Evolutionary conservation across 2,329 filamentous ascomycete genomes (phyloP), one percentile per base, ranked within the genome.

Genomic region (Plenodomus tracheiphilus): DNA sequence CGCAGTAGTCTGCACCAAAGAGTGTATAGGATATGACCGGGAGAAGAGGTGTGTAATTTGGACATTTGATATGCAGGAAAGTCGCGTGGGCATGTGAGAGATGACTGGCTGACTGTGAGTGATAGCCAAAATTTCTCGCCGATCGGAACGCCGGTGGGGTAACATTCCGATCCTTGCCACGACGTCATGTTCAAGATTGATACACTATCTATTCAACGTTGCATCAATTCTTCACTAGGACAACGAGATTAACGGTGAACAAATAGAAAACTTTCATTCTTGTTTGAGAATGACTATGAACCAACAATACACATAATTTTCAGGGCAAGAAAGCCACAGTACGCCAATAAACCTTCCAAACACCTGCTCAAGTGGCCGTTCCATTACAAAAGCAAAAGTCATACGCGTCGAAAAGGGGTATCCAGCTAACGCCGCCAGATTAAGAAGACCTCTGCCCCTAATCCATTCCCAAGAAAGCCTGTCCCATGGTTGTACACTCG

Each of bases 41-140:
- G 39, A 34, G 38, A 51, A 54, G 17, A 53, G 20, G 15, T 46
- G 48, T 53, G 56, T 58, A 48, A 53, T 34, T 48, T 54, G 63
- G 56, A 70, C 68, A 71, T 71, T 70, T 70, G 67, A 61, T 57
- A 66, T 43, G 58, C 59, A 62, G 52, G 64, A 52, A 50, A 39
- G 47, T 48, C 52, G 62, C 58, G 55, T 66, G 60, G 45, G 61
- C 68, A 70, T 70, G 49, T 61, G 59, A 62, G 46, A 54, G 66
- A 58, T 59, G 59, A 62, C 58, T 60, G 56, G 52, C n/a, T n/a
- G n/a, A n/a, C n/a, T n/a, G n/a, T 54, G 46, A 49, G 46, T 57
- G 53, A 46, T 48, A 47, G 49, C 55, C 57, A 62, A 67, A 65
- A 51, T 59, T 57, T 62, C 51, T 53, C 58, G 57, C 60, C 60